Evolutionary conservation across 192 early-diverging fungal genomes (phyloP), one percentile per base, ranked within the genome.

Genomic region (Obelidium mucronatum): DNA sequence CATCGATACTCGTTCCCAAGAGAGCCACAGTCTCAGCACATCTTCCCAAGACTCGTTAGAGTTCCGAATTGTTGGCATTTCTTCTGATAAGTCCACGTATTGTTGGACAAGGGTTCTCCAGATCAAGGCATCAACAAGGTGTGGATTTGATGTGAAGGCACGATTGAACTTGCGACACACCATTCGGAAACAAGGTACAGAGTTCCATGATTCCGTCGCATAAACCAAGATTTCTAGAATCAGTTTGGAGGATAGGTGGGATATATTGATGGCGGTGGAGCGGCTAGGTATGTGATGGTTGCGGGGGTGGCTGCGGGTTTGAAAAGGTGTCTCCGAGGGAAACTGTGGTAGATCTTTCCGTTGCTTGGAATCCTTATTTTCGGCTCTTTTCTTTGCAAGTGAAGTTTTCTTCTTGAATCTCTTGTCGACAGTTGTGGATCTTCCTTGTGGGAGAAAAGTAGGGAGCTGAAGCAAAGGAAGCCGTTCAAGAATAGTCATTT

Each of bases 121-220:
- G 36, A 64, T 37, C 26, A 64, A 15, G 13, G 8, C 62, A 33
- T 64, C 62, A 15, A 35, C 62, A 11, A 64, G 34, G 15, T 5
- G 31, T 35, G 62, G 34, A 33, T 64, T 64, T 15, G 39, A 5
- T 11, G n/a, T 40, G 35, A 64, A 64, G 31, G 62, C 62, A n/a
- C 62, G 62, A 39, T 64, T 8, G 8, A 64, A 64, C 31, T 64
- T 64, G 15, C 24, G 5, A 24, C 62, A 64, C 6, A 64, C 24
- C 6, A 6, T 24, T 11, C 15, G 62, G 62, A 64, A 64, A 15
- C 15, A 28, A n/a, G 31, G n/a, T 35, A 5, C 35, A 5, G 31
- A 40, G 34, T 35, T 6, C 11, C 4, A 37, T n/a, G n/a, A n/a
- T 17, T 15, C 31, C 3, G 24, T 5, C 0, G 62, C 62, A 37